Base-by-base conservation (phyloP, 2,329 filamentous ascomycete genomes). In the Cladosporium sp. region DNA sequence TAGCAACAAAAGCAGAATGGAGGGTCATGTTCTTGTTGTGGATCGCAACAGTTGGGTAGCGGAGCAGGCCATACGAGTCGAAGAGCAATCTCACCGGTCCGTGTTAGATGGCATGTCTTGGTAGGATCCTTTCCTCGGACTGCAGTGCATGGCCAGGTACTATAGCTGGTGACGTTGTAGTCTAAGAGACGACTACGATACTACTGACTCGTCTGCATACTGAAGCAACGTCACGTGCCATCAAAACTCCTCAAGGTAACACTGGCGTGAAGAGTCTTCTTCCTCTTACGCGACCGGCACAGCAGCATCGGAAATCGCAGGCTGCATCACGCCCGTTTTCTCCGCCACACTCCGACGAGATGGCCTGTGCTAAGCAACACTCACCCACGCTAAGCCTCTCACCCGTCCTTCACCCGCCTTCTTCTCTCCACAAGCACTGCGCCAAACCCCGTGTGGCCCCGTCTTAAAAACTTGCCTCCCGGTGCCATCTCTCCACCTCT, bases 371-470 rank as follows among this genome's bases (percentile, higher is more conserved):
- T 41, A 36, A 58, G 55, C 55, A 41, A 34, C 55, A 41, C 32
- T 58, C n/a, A 57, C 61, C 61, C 15, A 32, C 61, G 51, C 61
- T 64, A 64, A 64, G 51, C 61, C n/a, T 57, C 38, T 44, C 34
- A 36, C 24, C 61, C 61, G 60, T 38, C 60, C 36, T 63, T 63
- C 61, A 64, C 51, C 61, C 51, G 61, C 61, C 36, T 32, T 47
- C 51, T 55, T 47, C 21, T 57, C 51, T 54, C 51, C 61, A 52
- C 59, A 62, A 61, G 44, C 59, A 62, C 21, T 38, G 41, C 59
- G 41, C 59, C 38, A 51, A 47, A 63, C 60, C 60, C 60, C 60
- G 36, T 55, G 61, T 64, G 61, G 61, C 61, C 61, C 61, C 61
- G 61, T 64, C 36, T 64, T 41, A 57, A 32, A 57, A 32, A 32